phyloP scores from a whole-genome alignment of 1,139 yeast genomes.

The Scheffersomyces segobiensis region DNA sequence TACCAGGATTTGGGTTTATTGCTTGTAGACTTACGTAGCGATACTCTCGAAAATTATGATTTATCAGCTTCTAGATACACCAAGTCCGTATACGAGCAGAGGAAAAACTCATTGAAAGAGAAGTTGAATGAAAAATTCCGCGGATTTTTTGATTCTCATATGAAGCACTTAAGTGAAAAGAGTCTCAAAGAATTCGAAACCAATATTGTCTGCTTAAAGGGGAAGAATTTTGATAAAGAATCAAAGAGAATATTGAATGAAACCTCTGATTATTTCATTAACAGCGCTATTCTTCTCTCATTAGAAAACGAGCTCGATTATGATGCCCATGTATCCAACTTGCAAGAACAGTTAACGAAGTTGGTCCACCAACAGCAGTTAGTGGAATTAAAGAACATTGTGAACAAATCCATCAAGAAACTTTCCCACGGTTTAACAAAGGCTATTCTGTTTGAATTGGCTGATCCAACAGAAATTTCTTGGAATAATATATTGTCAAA shows the following conservation, averaged over 20 bases:
- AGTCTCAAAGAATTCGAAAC: constrained; percentile 4
- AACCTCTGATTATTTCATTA: constrained; percentile 17
- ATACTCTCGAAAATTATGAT: constrained; percentile 59
- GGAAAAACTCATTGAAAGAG: constrained; percentile 47
- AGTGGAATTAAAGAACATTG: constrained; percentile 44
- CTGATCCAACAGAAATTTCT: constrained; percentile 45
- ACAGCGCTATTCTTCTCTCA: constrained; percentile 23
- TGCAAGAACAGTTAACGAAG: constrained; percentile 22
- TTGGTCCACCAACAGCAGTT: constrained; percentile 40
- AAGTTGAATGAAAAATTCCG: constrained; percentile 48
- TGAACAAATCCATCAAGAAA: constrained; percentile 39
- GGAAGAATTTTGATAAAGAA: constrained; percentile 7
- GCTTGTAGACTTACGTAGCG: constrained; percentile 41
- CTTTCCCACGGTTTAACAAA: constrained; percentile 41
- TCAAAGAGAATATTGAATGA: constrained; percentile 8
- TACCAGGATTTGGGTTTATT: constrained; percentile 41
- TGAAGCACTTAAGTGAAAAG: constrained; percentile 7
- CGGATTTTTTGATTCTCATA: constrained; percentile 40
- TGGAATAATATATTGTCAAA: constrained; percentile 63
- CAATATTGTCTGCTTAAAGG: constrained; percentile 6
- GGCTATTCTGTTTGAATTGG: constrained; percentile 35
- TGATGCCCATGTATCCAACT: constrained; percentile 12
- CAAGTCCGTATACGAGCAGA: constrained; percentile 62
- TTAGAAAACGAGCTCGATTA: constrained; percentile 23
- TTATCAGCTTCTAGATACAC: constrained; percentile 72